Percentiles rank a stretch among this genome's conserved stretches.
Evolutionary conservation across 2,329 filamentous ascomycete genomes (phyloP).

Genomic region (Fusarium illudens): DNA sequence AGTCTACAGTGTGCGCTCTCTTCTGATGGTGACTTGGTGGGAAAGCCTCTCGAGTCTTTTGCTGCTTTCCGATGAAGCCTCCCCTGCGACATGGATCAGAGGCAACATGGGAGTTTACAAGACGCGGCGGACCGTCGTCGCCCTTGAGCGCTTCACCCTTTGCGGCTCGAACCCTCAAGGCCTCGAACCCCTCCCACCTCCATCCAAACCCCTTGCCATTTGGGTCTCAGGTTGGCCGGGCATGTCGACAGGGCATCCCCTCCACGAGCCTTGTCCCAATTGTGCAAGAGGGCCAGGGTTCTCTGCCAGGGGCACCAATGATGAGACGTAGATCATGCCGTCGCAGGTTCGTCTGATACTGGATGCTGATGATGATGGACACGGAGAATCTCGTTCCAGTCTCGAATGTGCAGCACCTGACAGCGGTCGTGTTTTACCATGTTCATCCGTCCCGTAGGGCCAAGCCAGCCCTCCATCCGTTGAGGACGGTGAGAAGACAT

Average conservation of each 20-base stretch:
- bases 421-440: conserved; percentile 16
- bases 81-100: conserved; percentile 14
- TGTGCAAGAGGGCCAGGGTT: conserved; percentile 11
- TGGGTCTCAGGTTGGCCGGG: conserved; percentile 39
- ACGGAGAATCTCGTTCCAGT: conserved; percentile 39
- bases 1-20: conserved; percentile 18
- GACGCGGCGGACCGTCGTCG: conserved; percentile 23
- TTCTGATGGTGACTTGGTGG: conserved; percentile 9
- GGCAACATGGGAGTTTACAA: conserved; percentile 38
- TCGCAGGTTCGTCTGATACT: conserved; percentile 40
- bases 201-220: conserved; percentile 31
- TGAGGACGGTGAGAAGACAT: conserved; percentile 22
- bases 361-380: conserved; percentile 29
- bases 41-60: background rate
- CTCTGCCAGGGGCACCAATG: conserved; percentile 17
- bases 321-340: conserved; percentile 33
- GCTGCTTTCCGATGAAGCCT: background rate
- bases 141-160: conserved; percentile 26
- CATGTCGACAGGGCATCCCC: conserved; percentile 20
- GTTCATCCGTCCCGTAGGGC: conserved; percentile 25
- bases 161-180: conserved; percentile 10
- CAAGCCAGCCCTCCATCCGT: background rate
- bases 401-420: conserved; percentile 30
- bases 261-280: conserved; percentile 12
- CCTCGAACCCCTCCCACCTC: conserved; percentile 12